Conservation (phyloP, 108 stramenopile genomes). For the Conticribra weissflogii region DNA sequence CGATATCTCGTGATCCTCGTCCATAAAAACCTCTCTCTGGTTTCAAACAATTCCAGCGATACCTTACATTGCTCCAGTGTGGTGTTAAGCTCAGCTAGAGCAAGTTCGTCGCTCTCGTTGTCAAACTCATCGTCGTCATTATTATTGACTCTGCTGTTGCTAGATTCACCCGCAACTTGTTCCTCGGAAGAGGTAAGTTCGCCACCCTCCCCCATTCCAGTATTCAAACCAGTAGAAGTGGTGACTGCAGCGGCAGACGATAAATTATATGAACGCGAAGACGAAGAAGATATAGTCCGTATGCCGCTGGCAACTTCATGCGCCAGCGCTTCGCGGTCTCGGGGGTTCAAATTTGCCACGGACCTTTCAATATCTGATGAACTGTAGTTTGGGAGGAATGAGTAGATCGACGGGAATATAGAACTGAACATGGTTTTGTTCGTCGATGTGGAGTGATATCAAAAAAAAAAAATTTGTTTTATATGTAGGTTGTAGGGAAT, state of each 20-base stretch:
- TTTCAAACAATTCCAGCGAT: slow-evolving; percentile 20
- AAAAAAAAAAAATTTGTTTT: too few species aligned
- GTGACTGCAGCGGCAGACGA: background rate
- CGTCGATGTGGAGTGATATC: too few species aligned
- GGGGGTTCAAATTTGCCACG: slow-evolving; percentile 8
- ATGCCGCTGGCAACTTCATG: background rate
- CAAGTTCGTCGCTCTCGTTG: background rate
- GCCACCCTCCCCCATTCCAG: background rate
- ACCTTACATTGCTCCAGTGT: slow-evolving; percentile 14
- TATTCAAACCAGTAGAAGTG: background rate
- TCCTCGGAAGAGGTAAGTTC: background rate
- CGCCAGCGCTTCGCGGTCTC: slow-evolving; percentile 16
- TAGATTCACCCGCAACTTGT: background rate
- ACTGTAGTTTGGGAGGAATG: slow-evolving; percentile 2
- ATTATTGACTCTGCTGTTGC: background rate
- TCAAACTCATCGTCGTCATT: background rate
- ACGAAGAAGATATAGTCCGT: too few species aligned
- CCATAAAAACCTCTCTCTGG: slow-evolving; percentile 19
- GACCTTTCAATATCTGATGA: background rate
- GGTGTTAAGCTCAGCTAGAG: slow-evolving; percentile 5
- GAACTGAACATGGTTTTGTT: slow-evolving; percentile 8
- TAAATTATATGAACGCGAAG: too few species aligned
- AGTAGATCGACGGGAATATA: slow-evolving; percentile 20
- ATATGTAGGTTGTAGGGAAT: too few species aligned
- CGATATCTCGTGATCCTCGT: slow-evolving; percentile 15